Percentiles rank a stretch among this genome's conserved stretches.
Evolutionary conservation across 306 rosid genomes (phyloP).

Genomic region (Leucaena leucocephala): DNA sequence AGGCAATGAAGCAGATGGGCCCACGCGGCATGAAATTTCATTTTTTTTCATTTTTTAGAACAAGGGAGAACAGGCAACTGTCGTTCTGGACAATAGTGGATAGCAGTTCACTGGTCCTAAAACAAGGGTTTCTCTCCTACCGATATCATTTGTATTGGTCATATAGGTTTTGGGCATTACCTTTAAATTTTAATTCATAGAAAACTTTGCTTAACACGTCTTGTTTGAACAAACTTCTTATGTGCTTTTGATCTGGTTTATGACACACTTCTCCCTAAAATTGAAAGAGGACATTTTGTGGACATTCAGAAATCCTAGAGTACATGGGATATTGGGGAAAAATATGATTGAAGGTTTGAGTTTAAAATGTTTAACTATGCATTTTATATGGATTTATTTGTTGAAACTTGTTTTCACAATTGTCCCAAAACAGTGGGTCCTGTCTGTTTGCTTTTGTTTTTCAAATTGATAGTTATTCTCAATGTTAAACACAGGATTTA

Average conservation of each 20-base stretch:
- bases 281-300: not conserved
- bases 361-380: too few species aligned
- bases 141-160: conserved; percentile 5
- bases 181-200: not conserved
- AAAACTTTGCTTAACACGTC: not conserved
- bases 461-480: not conserved
- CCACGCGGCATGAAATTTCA: not conserved
- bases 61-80: not conserved
- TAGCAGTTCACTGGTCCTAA: not conserved
- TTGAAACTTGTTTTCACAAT: not conserved
- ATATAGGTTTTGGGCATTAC: conserved; percentile 1
- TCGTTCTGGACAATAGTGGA: not conserved
- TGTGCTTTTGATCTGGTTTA: not conserved
- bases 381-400: not conserved
- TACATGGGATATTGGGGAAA: not conserved
- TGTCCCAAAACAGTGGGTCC: not conserved
- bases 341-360: not conserved
- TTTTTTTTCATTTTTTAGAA: too few species aligned
- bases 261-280: not conserved
- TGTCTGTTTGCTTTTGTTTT: not conserved
- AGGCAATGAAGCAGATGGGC: not conserved
- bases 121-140: conserved; percentile 11
- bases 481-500: not conserved
- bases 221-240: not conserved
- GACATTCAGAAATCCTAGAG: not conserved